Percentiles rank a stretch among this genome's conserved stretches.
Conservation (phyloP, 805 yeast genomes). For the Schizosaccharomyces lindneri region DNA sequence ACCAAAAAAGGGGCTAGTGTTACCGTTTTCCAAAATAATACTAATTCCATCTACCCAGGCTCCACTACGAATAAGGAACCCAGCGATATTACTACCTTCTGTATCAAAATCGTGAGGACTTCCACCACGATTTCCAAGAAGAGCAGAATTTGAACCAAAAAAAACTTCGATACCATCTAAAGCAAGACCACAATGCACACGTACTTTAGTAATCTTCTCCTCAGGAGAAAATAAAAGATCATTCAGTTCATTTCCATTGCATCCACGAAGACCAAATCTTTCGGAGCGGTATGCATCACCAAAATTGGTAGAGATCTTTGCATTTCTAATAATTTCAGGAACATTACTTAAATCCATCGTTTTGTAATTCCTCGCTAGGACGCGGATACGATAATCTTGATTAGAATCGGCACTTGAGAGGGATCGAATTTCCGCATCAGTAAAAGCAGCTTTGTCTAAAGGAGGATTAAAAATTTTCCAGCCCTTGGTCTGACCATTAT, state of each 20-base stretch:
- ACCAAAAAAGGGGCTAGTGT: slow-evolving; percentile 4
- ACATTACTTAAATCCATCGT: background rate
- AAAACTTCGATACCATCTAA: slow-evolving; percentile 53
- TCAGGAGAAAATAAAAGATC: background rate
- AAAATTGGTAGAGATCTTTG: background rate
- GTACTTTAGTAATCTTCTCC: background rate
- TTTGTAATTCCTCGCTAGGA: background rate
- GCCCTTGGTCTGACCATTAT: slow-evolving; percentile 29
- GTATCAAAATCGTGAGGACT: slow-evolving; percentile 29
- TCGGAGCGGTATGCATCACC: background rate
- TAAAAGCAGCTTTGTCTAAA: slow-evolving; percentile 26
- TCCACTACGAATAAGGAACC: slow-evolving; percentile 46
- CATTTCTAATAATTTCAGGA: background rate
- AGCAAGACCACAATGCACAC: slow-evolving; percentile 31
- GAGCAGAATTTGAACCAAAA: slow-evolving; percentile 11
- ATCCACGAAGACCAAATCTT: background rate
- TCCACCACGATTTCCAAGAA: slow-evolving; percentile 19
- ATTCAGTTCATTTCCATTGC: background rate
- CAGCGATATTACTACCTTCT: slow-evolving; percentile 33
- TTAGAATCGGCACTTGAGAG: background rate
- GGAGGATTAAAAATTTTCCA: slow-evolving; percentile 44
- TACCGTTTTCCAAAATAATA: slow-evolving; percentile 24
- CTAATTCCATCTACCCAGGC: slow-evolving; percentile 79
- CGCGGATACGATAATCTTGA: background rate
- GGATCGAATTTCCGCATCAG: slow-evolving; percentile 23